Conservation (phyloP, 768 basidiomycete genomes). For the Rhizopogon vesiculosus region DNA sequence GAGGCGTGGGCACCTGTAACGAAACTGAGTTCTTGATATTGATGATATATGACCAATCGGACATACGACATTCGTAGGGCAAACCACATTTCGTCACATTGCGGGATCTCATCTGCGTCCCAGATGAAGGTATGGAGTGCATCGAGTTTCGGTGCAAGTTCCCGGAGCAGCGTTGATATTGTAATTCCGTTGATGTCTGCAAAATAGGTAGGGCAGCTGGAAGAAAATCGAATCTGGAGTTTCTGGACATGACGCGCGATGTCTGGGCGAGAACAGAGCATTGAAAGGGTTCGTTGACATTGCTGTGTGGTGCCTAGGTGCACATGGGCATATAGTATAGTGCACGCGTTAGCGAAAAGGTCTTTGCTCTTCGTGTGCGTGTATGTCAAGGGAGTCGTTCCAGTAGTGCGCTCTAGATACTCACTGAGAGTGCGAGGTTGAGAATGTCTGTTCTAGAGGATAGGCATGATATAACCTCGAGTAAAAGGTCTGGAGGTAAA, state of each 20-base stretch:
- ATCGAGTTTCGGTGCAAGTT: slow-evolving; percentile 52
- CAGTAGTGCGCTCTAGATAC: slow-evolving; percentile 20
- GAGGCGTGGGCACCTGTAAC: slow-evolving; percentile 58
- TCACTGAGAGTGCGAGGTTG: slow-evolving; percentile 54
- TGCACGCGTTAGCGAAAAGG: slow-evolving; percentile 47
- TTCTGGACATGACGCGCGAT: slow-evolving; percentile 67
- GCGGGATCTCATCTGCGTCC: slow-evolving; percentile 63
- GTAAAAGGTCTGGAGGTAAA: slow-evolving; percentile 57
- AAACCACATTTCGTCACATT: slow-evolving; percentile 77
- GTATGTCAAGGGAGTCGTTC: slow-evolving; percentile 3
- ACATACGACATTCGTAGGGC: slow-evolving; percentile 62
- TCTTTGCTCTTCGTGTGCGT: slow-evolving; percentile 41
- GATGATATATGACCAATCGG: neutral
- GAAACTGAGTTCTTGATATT: neutral
- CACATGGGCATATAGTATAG: slow-evolving; percentile 58
- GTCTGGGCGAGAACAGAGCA: slow-evolving; percentile 51
- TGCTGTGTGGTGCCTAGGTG: slow-evolving; percentile 51
- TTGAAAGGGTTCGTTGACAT: slow-evolving; percentile 57
- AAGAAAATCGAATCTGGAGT: slow-evolving; percentile 40
- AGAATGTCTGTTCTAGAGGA: slow-evolving; percentile 50
- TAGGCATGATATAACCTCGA: slow-evolving; percentile 58
- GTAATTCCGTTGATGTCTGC: slow-evolving; percentile 17
- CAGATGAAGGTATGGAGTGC: slow-evolving; percentile 64
- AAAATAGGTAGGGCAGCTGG: slow-evolving; percentile 23
- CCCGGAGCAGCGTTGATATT: slow-evolving; percentile 49